Evolutionary conservation across 768 basidiomycete species (phyloP).

Genomic region (Tubosaeta brunneosetosa): DNA sequence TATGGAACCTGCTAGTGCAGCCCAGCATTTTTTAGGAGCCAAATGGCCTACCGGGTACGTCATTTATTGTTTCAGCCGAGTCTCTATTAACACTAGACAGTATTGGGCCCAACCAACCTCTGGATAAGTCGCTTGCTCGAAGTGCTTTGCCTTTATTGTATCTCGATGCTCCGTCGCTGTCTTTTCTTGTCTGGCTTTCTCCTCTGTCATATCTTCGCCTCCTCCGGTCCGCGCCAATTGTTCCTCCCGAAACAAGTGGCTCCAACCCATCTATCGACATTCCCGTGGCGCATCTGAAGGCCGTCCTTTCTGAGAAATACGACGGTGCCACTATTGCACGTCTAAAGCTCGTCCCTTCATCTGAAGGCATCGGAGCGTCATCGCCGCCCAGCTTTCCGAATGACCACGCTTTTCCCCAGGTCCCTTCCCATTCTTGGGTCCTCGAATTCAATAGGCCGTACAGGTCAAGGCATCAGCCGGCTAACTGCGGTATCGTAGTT

Average conservation of each 20-base stretch:
- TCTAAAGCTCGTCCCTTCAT: constrained; percentile 37
- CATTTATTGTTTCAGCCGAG: background rate
- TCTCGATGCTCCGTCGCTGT: constrained; percentile 59
- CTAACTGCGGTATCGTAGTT: constrained; percentile 57
- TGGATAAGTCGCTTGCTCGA: constrained; percentile 61
- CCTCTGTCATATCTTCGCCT: constrained; percentile 66
- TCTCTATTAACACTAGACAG: background rate
- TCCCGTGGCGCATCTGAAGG: constrained; percentile 44
- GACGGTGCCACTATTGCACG: constrained; percentile 55
- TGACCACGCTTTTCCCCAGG: constrained; percentile 23
- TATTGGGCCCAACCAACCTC: constrained; percentile 40
- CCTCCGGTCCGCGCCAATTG: constrained; percentile 33
- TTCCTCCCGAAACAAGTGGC: constrained; percentile 12
- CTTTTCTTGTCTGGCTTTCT: constrained; percentile 68
- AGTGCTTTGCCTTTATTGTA: constrained; percentile 69
- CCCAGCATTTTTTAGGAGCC: constrained; percentile 16
- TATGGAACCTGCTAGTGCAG: constrained; percentile 36
- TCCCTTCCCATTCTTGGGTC: constrained; percentile 47
- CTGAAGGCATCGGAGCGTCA: constrained; percentile 14
- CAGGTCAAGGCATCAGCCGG: constrained; percentile 35
- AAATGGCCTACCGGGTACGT: constrained; percentile 18
- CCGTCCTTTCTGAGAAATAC: constrained; percentile 36
- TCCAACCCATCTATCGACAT: constrained; percentile 40
- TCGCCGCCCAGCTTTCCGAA: constrained; percentile 15
- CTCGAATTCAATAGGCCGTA: constrained; percentile 60